Conservation (phyloP, 2,329 filamentous ascomycete genomes). For the Alternaria novae-zelandiae region DNA sequence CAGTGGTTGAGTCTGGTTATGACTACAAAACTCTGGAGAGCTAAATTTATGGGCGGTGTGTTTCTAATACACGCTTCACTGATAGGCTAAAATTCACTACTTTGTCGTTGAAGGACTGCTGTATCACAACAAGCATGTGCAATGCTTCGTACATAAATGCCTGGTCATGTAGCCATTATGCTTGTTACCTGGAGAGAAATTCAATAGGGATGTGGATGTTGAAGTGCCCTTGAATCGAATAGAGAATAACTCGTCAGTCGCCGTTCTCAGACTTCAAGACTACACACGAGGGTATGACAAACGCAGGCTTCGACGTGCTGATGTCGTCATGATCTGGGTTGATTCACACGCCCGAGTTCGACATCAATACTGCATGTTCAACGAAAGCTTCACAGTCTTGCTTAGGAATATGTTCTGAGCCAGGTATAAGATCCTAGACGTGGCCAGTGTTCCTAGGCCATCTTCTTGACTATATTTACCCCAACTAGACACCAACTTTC, state of each 20-base stretch:
- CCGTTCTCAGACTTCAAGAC: not conserved
- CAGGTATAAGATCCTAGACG: not conserved
- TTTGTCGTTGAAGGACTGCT: not conserved
- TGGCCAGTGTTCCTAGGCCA: not conserved
- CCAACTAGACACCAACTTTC: not conserved
- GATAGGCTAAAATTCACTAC: not conserved
- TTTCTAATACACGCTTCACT: not conserved
- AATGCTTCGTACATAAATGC: not conserved
- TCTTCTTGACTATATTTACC: not conserved
- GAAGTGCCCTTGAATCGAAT: not conserved
- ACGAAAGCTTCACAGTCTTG: not conserved
- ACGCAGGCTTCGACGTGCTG: not conserved
- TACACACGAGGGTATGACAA: not conserved
- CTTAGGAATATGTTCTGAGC: accelerated
- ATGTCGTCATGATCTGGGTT: not conserved
- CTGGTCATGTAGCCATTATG: not conserved
- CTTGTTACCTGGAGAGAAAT: not conserved
- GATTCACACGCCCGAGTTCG: not conserved
- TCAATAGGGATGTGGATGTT: not conserved
- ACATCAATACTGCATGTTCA: not conserved
- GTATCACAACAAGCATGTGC: not conserved
- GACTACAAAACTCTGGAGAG: accelerated
- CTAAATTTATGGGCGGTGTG: not conserved
- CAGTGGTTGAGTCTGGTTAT: not conserved
- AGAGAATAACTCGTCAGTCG: not conserved